phyloP scores from a whole-genome alignment of 805 yeast genomes.

The Yarrowia bubula region DNA sequence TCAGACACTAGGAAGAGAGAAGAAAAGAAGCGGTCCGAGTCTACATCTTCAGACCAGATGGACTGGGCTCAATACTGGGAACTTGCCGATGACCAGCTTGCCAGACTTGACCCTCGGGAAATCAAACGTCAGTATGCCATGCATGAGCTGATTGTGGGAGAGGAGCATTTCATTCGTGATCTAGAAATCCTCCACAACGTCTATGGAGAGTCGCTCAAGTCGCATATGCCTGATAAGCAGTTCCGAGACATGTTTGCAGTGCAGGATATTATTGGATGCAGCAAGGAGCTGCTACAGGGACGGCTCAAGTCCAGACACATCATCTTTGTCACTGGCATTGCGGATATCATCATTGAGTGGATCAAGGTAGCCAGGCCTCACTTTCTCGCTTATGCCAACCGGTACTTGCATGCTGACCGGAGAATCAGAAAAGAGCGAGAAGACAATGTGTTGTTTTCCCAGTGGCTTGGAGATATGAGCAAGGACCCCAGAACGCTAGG shows the following conservation, averaged over 20 bases:
- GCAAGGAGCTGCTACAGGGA: slow-evolving; percentile 52
- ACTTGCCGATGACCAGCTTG: slow-evolving; percentile 32
- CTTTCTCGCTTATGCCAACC: slow-evolving; percentile 58
- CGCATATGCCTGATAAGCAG: slow-evolving; percentile 47
- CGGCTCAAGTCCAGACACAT: slow-evolving; percentile 59
- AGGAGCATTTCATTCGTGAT: slow-evolving; percentile 65
- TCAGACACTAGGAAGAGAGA: not conserved
- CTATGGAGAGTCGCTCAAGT: slow-evolving; percentile 48
- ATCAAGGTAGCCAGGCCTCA: slow-evolving; percentile 53
- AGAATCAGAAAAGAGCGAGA: slow-evolving; percentile 46
- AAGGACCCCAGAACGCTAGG: slow-evolving; percentile 47
- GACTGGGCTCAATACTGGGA: slow-evolving; percentile 38
- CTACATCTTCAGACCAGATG: slow-evolving; percentile 1
- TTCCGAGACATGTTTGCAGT: slow-evolving; percentile 59
- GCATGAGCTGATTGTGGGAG: slow-evolving; percentile 70
- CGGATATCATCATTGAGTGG: slow-evolving; percentile 66
- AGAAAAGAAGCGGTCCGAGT: not conserved
- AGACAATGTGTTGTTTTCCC: slow-evolving; percentile 47
- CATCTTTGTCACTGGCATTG: slow-evolving; percentile 58
- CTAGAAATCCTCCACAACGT: slow-evolving; percentile 62
- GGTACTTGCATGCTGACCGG: slow-evolving; percentile 41
- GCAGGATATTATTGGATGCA: slow-evolving; percentile 53
- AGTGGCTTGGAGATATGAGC: slow-evolving; percentile 57
- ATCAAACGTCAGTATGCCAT: slow-evolving; percentile 70
- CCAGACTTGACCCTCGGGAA: slow-evolving; percentile 39